phyloP scores from a whole-genome alignment of 2,329 filamentous ascomycete species.

The Kalaharituber pfeilii region DNA sequence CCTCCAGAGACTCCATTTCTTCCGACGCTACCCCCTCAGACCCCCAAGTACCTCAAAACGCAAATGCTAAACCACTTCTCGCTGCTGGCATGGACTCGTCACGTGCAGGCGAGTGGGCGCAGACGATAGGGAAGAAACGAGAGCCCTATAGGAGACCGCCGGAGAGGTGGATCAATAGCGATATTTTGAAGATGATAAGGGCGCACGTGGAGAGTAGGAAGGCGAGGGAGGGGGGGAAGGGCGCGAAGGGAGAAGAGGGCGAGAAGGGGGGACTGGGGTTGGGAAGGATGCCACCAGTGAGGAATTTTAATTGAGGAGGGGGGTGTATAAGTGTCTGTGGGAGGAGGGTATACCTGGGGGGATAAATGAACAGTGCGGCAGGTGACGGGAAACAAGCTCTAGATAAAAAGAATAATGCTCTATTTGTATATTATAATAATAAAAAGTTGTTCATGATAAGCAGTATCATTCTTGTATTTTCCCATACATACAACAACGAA shows the following conservation, averaged over 20 bases:
- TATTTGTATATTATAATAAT: too few relatives aligned
- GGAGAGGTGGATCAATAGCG: slow-evolving; percentile 63
- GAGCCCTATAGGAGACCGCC: slow-evolving; percentile 87
- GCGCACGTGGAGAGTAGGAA: slow-evolving; percentile 58
- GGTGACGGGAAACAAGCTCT: too few relatives aligned
- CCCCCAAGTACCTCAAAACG: neutral
- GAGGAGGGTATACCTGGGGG: too few relatives aligned
- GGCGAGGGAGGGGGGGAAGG: slow-evolving; percentile 23
- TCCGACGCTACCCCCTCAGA: slow-evolving; percentile 5
- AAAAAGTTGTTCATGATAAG: too few relatives aligned
- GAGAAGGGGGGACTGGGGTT: slow-evolving; percentile 23
- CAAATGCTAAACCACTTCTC: neutral
- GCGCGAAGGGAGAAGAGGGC: slow-evolving; percentile 2
- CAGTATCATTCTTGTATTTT: too few relatives aligned
- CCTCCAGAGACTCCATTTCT: slow-evolving; percentile 19
- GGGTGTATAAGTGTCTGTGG: neutral
- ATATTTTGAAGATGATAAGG: slow-evolving; percentile 59
- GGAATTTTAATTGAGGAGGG: slow-evolving; percentile 8
- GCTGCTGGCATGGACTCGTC: slow-evolving; percentile 35
- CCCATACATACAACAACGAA: too few relatives aligned
- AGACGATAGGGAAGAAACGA: slow-evolving; percentile 87
- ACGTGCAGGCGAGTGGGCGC: slow-evolving; percentile 74
- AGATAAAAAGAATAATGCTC: too few relatives aligned
- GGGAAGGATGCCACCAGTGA: slow-evolving; percentile 28
- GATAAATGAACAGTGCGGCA: too few relatives aligned